A percentile compares a stretch with the other conserved stretches of the same genome.
Conservation (phyloP, 2,329 filamentous ascomycete genomes). For the Ophiostoma piceae region DNA sequence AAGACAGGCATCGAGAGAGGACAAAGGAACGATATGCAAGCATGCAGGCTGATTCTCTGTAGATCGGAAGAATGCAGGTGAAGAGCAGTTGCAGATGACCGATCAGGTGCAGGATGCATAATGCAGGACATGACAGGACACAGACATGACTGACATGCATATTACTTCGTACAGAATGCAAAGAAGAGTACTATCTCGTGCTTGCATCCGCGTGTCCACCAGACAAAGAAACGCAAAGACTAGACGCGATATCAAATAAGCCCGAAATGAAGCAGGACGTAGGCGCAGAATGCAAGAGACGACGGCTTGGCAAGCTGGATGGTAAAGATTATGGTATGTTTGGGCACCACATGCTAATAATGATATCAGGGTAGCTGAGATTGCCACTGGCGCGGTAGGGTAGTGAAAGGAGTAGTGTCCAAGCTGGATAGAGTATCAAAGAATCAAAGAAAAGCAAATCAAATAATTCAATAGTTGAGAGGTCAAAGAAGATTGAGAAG, state of each 20-base stretch:
- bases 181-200: neutral
- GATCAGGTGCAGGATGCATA: neutral
- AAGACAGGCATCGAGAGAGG: neutral
- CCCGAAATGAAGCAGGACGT: neutral
- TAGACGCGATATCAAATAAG: neutral
- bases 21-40: neutral
- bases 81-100: no score
- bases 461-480: neutral
- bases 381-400: neutral
- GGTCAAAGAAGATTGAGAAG: neutral
- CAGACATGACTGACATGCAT: neutral
- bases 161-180: neutral
- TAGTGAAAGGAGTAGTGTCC: neutral
- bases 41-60: neutral
- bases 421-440: neutral
- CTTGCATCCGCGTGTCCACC: neutral
- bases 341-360: conserved; percentile 4
- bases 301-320: neutral
- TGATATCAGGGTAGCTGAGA: neutral
- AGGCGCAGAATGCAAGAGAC: neutral
- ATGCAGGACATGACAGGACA: neutral
- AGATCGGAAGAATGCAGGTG: neutral
- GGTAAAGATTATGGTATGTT: neutral
- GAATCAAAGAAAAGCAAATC: neutral
- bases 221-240: conserved; percentile 1